Evolutionary conservation across 305 asterid genomes (phyloP), one percentile per base, ranked within the genome.

Genomic region (Fraxinus sp.): DNA sequence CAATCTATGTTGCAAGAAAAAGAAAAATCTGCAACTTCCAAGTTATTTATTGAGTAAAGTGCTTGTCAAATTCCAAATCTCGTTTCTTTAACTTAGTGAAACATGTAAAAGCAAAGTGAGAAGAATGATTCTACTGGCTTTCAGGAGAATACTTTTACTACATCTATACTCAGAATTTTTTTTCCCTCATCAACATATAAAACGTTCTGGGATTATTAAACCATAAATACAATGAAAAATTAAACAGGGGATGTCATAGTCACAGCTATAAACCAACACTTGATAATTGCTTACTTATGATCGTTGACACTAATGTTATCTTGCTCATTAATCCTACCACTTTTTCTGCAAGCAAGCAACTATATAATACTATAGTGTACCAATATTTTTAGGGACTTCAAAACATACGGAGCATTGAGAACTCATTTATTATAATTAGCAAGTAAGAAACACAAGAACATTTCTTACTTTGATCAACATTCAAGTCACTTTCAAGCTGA

Each of bases 401-500:
- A 64, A 44, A 79, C 41, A 49, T 66, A n/a, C 20, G 30, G 2
- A 30, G 39, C 44, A 9, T 10, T 2, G 35, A 78, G 49, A 49
- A 24, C 6, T 18, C 72, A 52, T 33, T 74, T 1, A 78, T 39
- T 14, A 82, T 20, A 71, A 73, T 10, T 71, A 33, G 72, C 30
- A 83, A 35, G 57, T 33, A 75, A 46, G 79, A 62, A 68, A 78
- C 11, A 46, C 7, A 33, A 68, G 81, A 55, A 80, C 4, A 64
- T 36, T 36, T 82, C 98, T 94, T 91, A 95, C 99, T 92, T 83
- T 64, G 87, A 59, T 93, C 96, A 0, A 84, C 87, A 79, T 89
- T 84, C 90, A 87, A 83, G 83, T 90, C 94, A 82, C 98, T 95
- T 86, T 95, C 97, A 77, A 94, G 94, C 94, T 88, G 87, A 88